These are phyloP conservation scores for Entomortierella beljakovae DNA, from an alignment of 192 early-diverging fungal genomes.

Conservation along the genomic window DNA sequence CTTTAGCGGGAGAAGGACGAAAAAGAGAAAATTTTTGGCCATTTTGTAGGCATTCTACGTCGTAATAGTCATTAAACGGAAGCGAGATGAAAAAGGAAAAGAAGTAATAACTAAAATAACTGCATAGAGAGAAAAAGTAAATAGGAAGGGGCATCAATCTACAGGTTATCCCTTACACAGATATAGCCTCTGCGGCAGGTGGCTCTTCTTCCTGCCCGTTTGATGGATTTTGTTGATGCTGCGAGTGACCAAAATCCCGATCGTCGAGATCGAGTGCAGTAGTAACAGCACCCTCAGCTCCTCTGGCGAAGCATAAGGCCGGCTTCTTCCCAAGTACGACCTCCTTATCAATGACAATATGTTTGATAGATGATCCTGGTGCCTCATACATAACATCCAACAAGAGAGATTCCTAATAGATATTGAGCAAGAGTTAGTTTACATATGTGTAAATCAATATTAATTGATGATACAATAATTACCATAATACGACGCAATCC, in stretches of 20 bases:
- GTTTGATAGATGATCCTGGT: conserved; percentile 75
- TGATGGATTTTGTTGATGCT: not conserved
- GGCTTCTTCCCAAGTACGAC: conserved; percentile 72
- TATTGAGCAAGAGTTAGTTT: not conserved
- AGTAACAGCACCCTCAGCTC: conserved; percentile 42
- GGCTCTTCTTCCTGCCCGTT: conserved; percentile 26
- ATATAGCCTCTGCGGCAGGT: conserved; percentile 27
- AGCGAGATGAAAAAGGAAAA: too few relatives aligned
- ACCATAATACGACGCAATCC: conserved; percentile 90
- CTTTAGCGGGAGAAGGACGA: too few relatives aligned
- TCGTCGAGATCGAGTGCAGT: conserved; percentile 36
- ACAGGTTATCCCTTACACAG: too few relatives aligned
- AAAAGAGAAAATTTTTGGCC: too few relatives aligned
- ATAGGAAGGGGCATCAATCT: too few relatives aligned
- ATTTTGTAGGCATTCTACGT: too few relatives aligned
- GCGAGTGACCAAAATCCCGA: not conserved
- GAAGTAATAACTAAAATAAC: too few relatives aligned
- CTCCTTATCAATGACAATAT: conserved; percentile 79
- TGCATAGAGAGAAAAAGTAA: too few relatives aligned
- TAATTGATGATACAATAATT: conserved; percentile 9
- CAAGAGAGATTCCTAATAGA: conserved; percentile 73
- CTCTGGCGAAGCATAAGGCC: conserved; percentile 68
- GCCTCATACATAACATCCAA: conserved; percentile 86
- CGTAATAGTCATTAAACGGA: too few relatives aligned
- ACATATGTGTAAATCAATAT: not conserved